phyloP scores from a whole-genome alignment of 495 filamentous ascomycete genomes.

The Podospora pseudocomata region DNA sequence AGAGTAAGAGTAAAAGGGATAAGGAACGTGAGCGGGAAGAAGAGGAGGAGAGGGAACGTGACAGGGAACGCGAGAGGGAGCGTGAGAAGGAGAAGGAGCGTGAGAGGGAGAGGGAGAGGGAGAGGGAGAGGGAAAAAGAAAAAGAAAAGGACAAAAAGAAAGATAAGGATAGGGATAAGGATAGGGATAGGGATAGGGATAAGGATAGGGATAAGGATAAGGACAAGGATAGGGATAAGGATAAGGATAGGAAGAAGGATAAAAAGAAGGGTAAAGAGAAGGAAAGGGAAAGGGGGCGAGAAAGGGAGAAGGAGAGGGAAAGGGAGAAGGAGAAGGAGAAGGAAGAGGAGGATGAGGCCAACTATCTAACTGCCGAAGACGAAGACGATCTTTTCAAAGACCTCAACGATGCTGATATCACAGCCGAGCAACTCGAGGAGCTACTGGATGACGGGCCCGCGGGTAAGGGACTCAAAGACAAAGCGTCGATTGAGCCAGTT shows the following conservation, averaged over 20 bases:
- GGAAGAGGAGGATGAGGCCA: slow-evolving; percentile 4
- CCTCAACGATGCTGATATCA: slow-evolving; percentile 40
- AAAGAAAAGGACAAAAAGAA: slow-evolving; percentile 26
- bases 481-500: slow-evolving; percentile 15
- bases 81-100: slow-evolving; percentile 15
- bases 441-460: slow-evolving; percentile 23
- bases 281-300: neutral
- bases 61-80: slow-evolving; percentile 33
- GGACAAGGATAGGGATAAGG: slow-evolving; percentile 15
- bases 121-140: slow-evolving; percentile 17
- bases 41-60: slow-evolving; percentile 30
- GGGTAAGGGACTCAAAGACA: slow-evolving; percentile 18
- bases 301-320: neutral
- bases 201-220: slow-evolving; percentile 20
- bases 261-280: slow-evolving; percentile 1
- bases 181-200: slow-evolving; percentile 8
- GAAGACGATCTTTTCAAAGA: slow-evolving; percentile 35
- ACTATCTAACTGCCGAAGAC: slow-evolving; percentile 3
- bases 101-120: slow-evolving; percentile 32
- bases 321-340: slow-evolving; percentile 4
- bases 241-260: slow-evolving; percentile 16
- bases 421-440: slow-evolving; percentile 38
- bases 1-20: slow-evolving; percentile 21
- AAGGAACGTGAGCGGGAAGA: slow-evolving; percentile 34
- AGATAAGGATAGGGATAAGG: slow-evolving; percentile 20